These are phyloP conservation scores for Lagenidium giganteum DNA, from an alignment of 352 stramenopile genomes.

Conservation along the genomic window DNA sequence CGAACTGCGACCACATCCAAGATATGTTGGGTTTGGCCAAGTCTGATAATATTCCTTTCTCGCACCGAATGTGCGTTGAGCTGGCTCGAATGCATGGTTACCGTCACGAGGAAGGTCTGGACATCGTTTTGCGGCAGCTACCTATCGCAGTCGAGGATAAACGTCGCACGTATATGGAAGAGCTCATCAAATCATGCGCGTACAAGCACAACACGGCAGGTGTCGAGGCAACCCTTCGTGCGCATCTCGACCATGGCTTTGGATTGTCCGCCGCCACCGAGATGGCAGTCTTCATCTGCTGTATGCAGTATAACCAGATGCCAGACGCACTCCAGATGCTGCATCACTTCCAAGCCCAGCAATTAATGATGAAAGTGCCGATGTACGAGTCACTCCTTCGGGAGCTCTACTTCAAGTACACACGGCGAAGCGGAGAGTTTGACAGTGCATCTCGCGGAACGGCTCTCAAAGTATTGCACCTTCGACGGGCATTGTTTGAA, in stretches of 20 bases:
- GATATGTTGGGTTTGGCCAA: constrained; percentile 41
- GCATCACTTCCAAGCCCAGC: constrained; percentile 36
- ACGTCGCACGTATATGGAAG: constrained; percentile 45
- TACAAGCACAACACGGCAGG: constrained; percentile 58
- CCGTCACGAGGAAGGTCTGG: constrained; percentile 39
- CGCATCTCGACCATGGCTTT: constrained; percentile 36
- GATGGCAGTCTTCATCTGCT: constrained; percentile 59
- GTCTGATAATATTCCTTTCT: constrained; percentile 48
- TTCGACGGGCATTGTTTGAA: constrained; percentile 53
- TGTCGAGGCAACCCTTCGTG: constrained; percentile 40
- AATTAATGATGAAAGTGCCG: constrained; percentile 41
- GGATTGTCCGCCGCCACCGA: constrained; percentile 48
- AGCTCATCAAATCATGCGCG: constrained; percentile 62
- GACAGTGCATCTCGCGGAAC: constrained; percentile 54
- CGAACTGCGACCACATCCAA: constrained; percentile 50
- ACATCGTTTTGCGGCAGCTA: constrained; percentile 40
- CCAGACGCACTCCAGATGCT: constrained; percentile 31
- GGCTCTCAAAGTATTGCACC: constrained; percentile 51
- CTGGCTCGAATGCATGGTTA: constrained; percentile 63
- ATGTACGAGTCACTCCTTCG: constrained; percentile 68
- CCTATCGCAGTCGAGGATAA: constrained; percentile 23
- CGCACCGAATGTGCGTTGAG: constrained; percentile 58
- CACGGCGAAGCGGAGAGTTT: constrained; percentile 42
- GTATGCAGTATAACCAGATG: constrained; percentile 37
- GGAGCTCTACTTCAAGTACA: constrained; percentile 80